These are phyloP conservation scores for Withania somnifera DNA, from an alignment of 305 asterid genomes.

Conservation along the genomic window DNA sequence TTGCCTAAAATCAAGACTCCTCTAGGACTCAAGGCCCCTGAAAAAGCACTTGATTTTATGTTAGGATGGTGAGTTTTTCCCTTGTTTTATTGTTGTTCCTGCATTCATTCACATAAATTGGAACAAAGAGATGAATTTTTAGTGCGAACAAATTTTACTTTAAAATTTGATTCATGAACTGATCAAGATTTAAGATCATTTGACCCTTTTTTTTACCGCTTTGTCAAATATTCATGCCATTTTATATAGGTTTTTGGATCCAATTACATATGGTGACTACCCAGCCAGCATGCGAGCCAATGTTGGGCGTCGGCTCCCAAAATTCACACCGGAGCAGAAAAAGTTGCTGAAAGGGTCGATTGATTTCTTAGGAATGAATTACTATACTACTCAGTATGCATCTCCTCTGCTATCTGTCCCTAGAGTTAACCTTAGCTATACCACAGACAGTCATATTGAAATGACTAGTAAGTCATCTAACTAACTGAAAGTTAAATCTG, in stretches of 20 bases:
- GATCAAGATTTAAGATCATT: background rate
- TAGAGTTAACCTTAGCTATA: constrained; percentile 6
- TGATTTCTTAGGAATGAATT: constrained; percentile 38
- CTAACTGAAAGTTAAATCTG: background rate
- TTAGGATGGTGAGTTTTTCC: constrained; percentile 17
- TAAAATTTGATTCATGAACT: background rate
- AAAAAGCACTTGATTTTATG: constrained; percentile 13
- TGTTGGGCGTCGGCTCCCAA: constrained; percentile 19
- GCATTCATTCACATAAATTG: background rate
- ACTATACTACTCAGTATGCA: constrained; percentile 39
- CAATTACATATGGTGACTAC: constrained; percentile 22
- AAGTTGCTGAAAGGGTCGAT: constrained; percentile 28
- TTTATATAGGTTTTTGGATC: constrained; percentile 34
- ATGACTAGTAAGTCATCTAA: constrained; percentile 10
- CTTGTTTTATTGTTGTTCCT: background rate
- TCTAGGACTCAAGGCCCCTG: constrained; percentile 8
- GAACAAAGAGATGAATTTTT: background rate
- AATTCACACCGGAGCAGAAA: constrained; percentile 22
- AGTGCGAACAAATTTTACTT: background rate
- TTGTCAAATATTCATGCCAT: background rate
- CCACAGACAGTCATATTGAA: constrained; percentile 1
- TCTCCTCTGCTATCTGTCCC: constrained; percentile 8
- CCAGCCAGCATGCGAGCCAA: constrained; percentile 23
- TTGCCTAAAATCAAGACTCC: constrained; percentile 7
- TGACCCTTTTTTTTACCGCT: background rate